Base-by-base conservation (phyloP, 305 asterid species). In the Nicotiana rustica region DNA sequence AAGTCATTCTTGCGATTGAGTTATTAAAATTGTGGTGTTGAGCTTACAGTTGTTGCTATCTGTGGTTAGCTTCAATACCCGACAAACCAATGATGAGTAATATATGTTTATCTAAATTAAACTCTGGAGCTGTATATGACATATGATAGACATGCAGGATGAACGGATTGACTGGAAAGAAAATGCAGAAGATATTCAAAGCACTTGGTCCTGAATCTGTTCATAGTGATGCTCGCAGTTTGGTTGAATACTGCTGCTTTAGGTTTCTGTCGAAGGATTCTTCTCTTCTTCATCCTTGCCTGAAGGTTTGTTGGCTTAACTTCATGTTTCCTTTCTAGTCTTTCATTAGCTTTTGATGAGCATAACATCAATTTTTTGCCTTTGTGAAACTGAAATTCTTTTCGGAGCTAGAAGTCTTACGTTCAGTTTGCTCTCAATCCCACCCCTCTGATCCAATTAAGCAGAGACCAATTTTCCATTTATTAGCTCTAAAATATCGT, bases 181-280 rank as follows among this genome's bases (percentile, higher is more conserved):
- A 92, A 89, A 92, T 93, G 99, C 97, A 93, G 92, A 95, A 86
- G 79, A 92, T 93, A 79, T 97, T 92, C 83, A 92, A 91, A 88
- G 89, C 97, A 21, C 93, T 93, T 82, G 99, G 92, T 85, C 89
- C 97, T 41, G 97, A 90, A 83, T 85, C 92, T 36, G 89, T 92
- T 62, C 88, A 88, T 88, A 89, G 85, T 47, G 89, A 93, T 88
- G 94, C 97, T 77, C 97, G 98, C 83, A 89, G 85, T 89, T 87
- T 97, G 87, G 97, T 97, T 86, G 99, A 97, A 85, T 95, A 95
- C 85, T 95, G 98, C 92, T 93, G 96, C 92, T 97, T 97, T 90
- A 88, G 98, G 87, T 95, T 91, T 91, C 89, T 95, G 88, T 93
- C 95, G 3, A 95, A 92, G 87, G 97, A 93, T 83, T 85, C 67